Percentiles rank a stretch among this genome's conserved stretches.
Conservation (phyloP, 192 early-diverging fungal species). For the Podila horticola region DNA sequence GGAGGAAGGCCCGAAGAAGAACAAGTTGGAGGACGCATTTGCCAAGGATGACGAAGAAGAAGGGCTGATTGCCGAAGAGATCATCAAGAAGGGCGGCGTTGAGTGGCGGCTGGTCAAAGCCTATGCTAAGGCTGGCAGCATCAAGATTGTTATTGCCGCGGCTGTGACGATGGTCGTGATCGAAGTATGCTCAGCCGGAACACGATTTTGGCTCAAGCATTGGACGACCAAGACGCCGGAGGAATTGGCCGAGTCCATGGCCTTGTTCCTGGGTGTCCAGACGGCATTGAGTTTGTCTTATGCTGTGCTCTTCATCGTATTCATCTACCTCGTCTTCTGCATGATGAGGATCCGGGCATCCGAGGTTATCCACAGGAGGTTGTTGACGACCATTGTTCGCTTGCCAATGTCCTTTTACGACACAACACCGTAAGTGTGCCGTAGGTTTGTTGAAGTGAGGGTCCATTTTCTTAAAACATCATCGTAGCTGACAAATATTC, state of each 20-base stretch:
- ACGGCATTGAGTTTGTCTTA: constrained; percentile 11
- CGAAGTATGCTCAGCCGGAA: constrained; percentile 7
- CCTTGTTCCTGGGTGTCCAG: constrained; percentile 24
- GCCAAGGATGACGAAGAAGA: constrained; percentile 28
- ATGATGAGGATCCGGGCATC: constrained; percentile 38
- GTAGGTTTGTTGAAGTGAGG: constrained; percentile 50
- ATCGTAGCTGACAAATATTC: neutral
- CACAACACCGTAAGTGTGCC: too few relatives aligned
- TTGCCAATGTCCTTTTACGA: constrained; percentile 46
- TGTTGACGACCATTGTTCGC: constrained; percentile 57
- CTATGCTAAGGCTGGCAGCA: constrained; percentile 22
- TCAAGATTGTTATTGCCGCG: neutral
- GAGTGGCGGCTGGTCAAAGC: constrained; percentile 27
- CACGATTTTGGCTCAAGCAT: constrained; percentile 32
- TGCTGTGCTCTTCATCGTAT: constrained; percentile 12
- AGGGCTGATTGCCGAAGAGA: constrained; percentile 33
- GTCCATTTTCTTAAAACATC: constrained; percentile 52
- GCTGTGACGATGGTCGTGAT: constrained; percentile 2
- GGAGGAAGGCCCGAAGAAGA: neutral
- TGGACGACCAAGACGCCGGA: constrained; percentile 38
- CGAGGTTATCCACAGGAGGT: constrained; percentile 19
- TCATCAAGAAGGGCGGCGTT: constrained; percentile 40
- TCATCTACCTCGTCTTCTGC: constrained; percentile 15
- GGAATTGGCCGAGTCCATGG: constrained; percentile 21
- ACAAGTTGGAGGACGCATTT: neutral